phyloP scores from a whole-genome alignment of 345 rosid genomes.

The Barbarea vulgaris region DNA sequence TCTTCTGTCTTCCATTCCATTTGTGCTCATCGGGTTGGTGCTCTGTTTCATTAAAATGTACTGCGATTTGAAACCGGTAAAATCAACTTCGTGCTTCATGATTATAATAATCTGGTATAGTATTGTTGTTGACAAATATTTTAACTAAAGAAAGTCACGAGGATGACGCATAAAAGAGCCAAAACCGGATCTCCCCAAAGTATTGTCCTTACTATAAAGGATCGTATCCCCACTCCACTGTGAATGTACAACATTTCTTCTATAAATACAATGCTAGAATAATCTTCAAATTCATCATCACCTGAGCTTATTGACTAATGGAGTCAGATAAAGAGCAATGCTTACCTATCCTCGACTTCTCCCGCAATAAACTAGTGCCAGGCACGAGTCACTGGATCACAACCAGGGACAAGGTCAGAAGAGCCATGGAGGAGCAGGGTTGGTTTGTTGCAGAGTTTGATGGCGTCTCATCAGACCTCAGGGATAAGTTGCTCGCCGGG shows the following conservation, averaged over 20 bases:
- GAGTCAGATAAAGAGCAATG: conserved; percentile 18
- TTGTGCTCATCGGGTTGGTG: background rate
- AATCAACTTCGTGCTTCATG: background rate
- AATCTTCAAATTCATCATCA: background rate
- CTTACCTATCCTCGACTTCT: conserved; percentile 39
- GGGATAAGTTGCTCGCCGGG: conserved; percentile 39
- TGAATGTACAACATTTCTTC: background rate
- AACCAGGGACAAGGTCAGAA: conserved; percentile 45
- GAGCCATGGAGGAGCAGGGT: conserved; percentile 70
- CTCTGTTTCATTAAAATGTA: background rate
- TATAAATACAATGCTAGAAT: background rate
- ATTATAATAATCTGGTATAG: background rate
- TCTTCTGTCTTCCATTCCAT: background rate
- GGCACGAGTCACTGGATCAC: conserved; percentile 52
- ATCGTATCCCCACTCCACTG: background rate
- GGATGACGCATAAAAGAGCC: conserved; percentile 30
- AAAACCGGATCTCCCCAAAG: conserved; percentile 28
- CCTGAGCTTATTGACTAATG: conserved; percentile 13
- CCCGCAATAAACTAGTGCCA: conserved; percentile 40
- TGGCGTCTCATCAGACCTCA: conserved; percentile 40
- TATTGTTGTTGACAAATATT: background rate
- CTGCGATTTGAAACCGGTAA: background rate
- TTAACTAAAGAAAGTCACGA: background rate
- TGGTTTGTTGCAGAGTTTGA: conserved; percentile 55
- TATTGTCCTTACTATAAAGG: background rate